phyloP scores from a whole-genome alignment of 805 yeast genomes.

The Wickerhamiella occidentalis region DNA sequence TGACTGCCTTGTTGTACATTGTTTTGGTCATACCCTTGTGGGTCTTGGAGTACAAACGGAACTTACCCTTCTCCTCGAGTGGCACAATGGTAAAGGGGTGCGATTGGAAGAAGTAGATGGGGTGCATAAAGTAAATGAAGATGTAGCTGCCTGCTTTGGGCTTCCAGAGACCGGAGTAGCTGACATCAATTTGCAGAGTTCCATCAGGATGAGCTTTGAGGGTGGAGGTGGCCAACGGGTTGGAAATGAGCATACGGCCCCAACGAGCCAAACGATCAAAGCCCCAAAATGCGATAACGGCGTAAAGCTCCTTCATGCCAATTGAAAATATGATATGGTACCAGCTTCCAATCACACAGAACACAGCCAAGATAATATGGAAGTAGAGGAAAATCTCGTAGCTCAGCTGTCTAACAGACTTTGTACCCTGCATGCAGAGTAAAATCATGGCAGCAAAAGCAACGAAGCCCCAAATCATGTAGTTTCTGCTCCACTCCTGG shows the following conservation, averaged over 20 bases:
- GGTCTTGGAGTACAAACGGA: constrained; percentile 6
- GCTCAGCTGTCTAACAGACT: constrained; percentile 42
- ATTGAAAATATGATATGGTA: constrained; percentile 39
- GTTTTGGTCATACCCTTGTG: constrained; percentile 8
- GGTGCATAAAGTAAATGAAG: constrained; percentile 29
- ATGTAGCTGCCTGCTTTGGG: constrained; percentile 30
- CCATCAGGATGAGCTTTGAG: constrained; percentile 1
- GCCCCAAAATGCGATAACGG: constrained; percentile 51
- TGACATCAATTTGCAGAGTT: constrained; percentile 14
- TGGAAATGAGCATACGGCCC: constrained; percentile 32
- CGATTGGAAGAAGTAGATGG: constrained; percentile 51
- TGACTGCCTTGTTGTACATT: neutral
- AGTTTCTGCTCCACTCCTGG: constrained; percentile 12
- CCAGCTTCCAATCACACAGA: constrained; percentile 45
- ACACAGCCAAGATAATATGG: constrained; percentile 44
- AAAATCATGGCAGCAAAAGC: constrained; percentile 22
- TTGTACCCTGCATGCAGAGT: constrained; percentile 33
- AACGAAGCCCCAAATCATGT: constrained; percentile 23
- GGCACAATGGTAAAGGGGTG: constrained; percentile 51
- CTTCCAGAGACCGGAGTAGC: constrained; percentile 13
- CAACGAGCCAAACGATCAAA: constrained; percentile 50
- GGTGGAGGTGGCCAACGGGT: constrained; percentile 6
- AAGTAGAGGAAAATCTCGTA: constrained; percentile 48
- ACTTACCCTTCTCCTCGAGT: constrained; percentile 1
- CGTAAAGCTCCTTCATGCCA: constrained; percentile 39